Percentiles rank a stretch among this genome's conserved stretches.
Evolutionary conservation across 768 basidiomycete genomes (phyloP).

Genomic region (Amanita pallidorosea): DNA sequence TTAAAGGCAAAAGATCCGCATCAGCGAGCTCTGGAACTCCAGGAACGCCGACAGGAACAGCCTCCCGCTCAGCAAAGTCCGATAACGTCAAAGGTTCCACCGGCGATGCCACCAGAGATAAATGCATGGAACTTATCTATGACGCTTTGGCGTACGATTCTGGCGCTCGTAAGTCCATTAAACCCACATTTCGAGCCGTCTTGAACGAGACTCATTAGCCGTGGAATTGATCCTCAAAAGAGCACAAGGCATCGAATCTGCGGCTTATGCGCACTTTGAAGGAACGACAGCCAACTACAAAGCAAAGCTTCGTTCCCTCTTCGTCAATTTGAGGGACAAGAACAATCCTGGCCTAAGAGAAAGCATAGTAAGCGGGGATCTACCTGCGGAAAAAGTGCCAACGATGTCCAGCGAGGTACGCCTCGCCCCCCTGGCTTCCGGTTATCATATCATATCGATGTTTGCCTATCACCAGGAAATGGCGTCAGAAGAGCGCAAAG

Average conservation of each 20-base stretch:
- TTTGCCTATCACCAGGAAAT: constrained; percentile 54
- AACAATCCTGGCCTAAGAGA: constrained; percentile 81
- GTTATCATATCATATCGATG: not conserved
- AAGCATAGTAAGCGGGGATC: constrained; percentile 74
- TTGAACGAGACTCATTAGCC: constrained; percentile 29
- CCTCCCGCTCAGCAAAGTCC: constrained; percentile 46
- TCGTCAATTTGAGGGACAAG: constrained; percentile 93
- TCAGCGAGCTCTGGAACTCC: constrained; percentile 29
- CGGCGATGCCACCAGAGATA: constrained; percentile 73
- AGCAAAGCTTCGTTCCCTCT: constrained; percentile 76
- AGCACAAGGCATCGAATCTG: constrained; percentile 62
- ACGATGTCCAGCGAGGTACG: constrained; percentile 75
- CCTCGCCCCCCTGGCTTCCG: constrained; percentile 1
- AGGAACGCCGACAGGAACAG: constrained; percentile 20
- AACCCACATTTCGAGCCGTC: not conserved
- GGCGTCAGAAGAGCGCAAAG: constrained; percentile 88
- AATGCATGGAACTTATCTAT: constrained; percentile 83
- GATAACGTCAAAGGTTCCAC: constrained; percentile 57
- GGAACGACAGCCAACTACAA: constrained; percentile 47
- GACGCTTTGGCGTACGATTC: constrained; percentile 85
- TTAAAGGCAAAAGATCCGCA: constrained; percentile 20
- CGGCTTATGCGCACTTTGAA: constrained; percentile 39
- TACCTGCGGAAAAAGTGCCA: constrained; percentile 58
- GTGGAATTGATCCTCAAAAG: constrained; percentile 55
- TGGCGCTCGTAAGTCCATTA: constrained; percentile 61